Percentiles rank a stretch among this genome's conserved stretches.
Conservation (phyloP, 495 filamentous ascomycete species). For the Penicillium taxi region DNA sequence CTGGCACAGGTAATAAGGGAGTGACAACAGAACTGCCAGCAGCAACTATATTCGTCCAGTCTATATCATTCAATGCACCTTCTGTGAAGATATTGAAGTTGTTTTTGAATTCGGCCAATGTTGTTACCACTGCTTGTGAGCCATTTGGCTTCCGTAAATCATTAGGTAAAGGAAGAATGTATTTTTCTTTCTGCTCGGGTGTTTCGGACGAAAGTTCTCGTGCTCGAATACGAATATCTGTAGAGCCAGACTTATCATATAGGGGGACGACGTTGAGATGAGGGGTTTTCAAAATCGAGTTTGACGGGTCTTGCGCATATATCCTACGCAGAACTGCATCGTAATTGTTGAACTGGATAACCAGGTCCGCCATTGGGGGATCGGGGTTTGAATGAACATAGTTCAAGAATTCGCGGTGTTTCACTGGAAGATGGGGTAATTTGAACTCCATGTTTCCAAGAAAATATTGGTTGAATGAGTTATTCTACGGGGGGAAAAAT, state of each 20-base stretch:
- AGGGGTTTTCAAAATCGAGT: constrained; percentile 50
- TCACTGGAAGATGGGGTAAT: constrained; percentile 33
- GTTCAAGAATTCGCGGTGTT: constrained; percentile 35
- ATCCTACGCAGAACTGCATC: constrained; percentile 60
- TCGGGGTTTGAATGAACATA: constrained; percentile 43
- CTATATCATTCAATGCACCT: constrained; percentile 49
- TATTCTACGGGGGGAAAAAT: no score
- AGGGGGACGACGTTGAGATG: constrained; percentile 62
- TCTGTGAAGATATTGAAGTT: constrained; percentile 79
- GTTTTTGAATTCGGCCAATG: constrained; percentile 58
- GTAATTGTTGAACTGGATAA: constrained; percentile 60
- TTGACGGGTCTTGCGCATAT: constrained; percentile 61
- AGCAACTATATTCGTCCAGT: constrained; percentile 72
- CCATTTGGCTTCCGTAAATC: constrained; percentile 50
- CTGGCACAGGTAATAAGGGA: constrained; percentile 61
- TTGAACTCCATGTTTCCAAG: no score
- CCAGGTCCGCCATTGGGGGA: constrained; percentile 46
- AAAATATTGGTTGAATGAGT: no score
- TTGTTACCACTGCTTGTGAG: constrained; percentile 55
- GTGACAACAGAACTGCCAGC: constrained; percentile 72
- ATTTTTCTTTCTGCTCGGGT: constrained; percentile 51
- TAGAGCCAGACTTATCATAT: constrained; percentile 48
- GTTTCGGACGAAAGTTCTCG: constrained; percentile 53
- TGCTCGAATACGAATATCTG: constrained; percentile 52
- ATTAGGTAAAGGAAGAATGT: constrained; percentile 59